Evolutionary conservation across 768 basidiomycete genomes (phyloP).

Genomic region (Hygrocybe coccinea): DNA sequence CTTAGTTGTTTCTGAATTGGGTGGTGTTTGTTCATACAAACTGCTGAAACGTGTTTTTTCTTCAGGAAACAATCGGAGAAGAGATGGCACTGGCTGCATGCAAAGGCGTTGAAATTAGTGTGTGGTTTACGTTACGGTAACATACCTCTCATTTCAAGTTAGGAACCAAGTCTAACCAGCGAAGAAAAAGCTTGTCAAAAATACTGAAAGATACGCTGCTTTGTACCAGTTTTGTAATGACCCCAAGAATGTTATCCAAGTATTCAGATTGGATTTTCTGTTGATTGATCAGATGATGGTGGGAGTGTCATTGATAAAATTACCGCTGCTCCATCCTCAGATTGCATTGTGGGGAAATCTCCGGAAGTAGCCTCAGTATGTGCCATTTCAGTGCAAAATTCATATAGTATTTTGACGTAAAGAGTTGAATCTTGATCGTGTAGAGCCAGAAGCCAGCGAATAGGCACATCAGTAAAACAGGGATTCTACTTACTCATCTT

Average conservation of each 20-base stretch:
- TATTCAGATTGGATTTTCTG: constrained; percentile 19
- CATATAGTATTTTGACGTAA: constrained; percentile 53
- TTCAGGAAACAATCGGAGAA: constrained; percentile 54
- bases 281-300: background rate
- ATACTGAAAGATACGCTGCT: constrained; percentile 49
- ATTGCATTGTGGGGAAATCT: constrained; percentile 1
- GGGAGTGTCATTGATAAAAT: background rate
- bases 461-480: background rate
- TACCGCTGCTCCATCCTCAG: constrained; percentile 15
- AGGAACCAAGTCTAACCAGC: constrained; percentile 52
- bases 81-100: constrained; percentile 45
- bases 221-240: constrained; percentile 52
- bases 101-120: background rate
- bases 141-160: constrained; percentile 31
- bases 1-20: constrained; percentile 26
- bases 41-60: constrained; percentile 45
- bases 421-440: constrained; percentile 54
- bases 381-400: constrained; percentile 47
- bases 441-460: constrained; percentile 65
- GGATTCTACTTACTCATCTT: too few relatives aligned
- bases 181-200: constrained; percentile 54
- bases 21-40: constrained; percentile 27
- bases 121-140: background rate
- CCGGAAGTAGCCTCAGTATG: constrained; percentile 19
- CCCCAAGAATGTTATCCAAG: constrained; percentile 44